Evolutionary conservation across 2,329 filamentous ascomycete species (phyloP).

Genomic region (Fusarium xylarioides): DNA sequence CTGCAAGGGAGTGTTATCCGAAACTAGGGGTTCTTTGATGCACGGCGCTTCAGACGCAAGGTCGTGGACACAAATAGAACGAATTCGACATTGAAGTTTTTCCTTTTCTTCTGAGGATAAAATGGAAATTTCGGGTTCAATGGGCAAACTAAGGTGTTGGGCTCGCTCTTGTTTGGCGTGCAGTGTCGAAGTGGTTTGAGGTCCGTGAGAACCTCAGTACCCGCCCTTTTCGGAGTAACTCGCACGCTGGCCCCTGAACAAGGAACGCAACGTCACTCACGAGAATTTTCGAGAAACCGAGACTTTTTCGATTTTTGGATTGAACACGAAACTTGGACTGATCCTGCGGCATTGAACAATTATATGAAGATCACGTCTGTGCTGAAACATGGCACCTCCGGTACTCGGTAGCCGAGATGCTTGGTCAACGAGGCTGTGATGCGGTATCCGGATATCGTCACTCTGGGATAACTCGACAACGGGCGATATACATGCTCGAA

Average conservation of each 20-base stretch:
- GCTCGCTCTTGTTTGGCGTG: background rate
- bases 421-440: conserved; percentile 1
- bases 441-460: background rate
- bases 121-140: background rate
- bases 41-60: background rate
- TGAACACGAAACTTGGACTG: too few species aligned
- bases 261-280: background rate
- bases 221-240: conserved; percentile 23
- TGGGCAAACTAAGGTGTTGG: background rate
- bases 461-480: conserved; percentile 10
- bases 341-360: background rate
- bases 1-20: conserved; percentile 17
- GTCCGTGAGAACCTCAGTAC: conserved; percentile 19
- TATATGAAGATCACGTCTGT: background rate
- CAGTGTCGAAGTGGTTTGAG: conserved; percentile 4
- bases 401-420: conserved; percentile 5
- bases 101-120: too few species aligned
- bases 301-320: background rate
- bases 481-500: background rate
- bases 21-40: background rate
- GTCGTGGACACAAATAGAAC: background rate
- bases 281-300: background rate
- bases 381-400: background rate
- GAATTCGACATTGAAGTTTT: background rate
- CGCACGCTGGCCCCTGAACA: conserved; percentile 21